Evolutionary conservation across 805 yeast species (phyloP), one percentile per base, ranked within the genome.

Genomic region (Saturnispora dispora): DNA sequence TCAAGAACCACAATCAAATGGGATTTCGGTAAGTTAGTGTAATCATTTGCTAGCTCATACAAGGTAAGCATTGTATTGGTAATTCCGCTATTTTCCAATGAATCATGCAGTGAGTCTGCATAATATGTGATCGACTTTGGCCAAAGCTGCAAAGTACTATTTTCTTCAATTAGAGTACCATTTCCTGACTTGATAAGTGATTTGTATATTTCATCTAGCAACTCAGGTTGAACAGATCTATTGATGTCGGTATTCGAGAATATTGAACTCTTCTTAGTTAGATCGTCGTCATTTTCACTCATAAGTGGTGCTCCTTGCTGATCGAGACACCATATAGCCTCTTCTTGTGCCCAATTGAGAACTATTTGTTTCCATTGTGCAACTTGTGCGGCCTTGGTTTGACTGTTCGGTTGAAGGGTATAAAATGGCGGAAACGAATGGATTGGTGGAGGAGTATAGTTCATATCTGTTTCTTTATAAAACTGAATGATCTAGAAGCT

Each of bases 391-490:
- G 76, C 74, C 71, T 86, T 79, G 2, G 93, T 83, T 10, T 85
- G 79, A 36, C 81, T 76, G 59, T 91, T 90, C 22, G 93, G 89
- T 67, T 91, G 99, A 54, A 80, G 75, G 8, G 98, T 93, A 69
- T 81, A 91, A 58, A 91, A 79, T 0, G 99, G 99, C 5, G 97
- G 97, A 65, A 89, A 91, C 37, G 79, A 72, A 60, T 81, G 81
- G 18, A 83, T 81, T 4, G 75, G 64, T 5, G 87, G 85, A 49
- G 71, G 72, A 48, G 58, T 51, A 18, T 45, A 20, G 20, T 25
- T 32, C 35, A 20, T 30, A 3, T 6, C 13, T 30, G 22, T 25
- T 25, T 25, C 10, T 25, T 9, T 25, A 5, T 25, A 25, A 25
- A 25, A 2, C 8, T 9, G 8, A 25, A 25, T 25, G 28, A 25